Conservation (phyloP, 805 yeast genomes). For the Saturnispora zaruensis region DNA sequence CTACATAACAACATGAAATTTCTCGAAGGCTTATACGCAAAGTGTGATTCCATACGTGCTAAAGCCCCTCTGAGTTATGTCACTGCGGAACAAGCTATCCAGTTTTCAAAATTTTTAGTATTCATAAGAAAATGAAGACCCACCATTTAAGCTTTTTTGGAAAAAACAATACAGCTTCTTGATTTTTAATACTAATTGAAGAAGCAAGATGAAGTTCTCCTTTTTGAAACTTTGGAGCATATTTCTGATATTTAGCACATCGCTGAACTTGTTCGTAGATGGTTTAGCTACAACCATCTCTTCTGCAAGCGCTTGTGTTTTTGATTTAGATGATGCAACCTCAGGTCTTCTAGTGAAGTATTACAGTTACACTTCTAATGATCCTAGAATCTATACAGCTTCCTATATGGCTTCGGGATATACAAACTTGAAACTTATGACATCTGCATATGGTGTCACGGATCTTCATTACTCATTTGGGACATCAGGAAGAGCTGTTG, state of each 20-base stretch:
- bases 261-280: background rate
- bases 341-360: conserved; percentile 3
- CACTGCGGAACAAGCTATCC: no score
- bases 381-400: background rate
- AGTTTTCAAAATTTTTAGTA: no score
- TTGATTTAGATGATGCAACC: background rate
- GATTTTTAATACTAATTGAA: no score
- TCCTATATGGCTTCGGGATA: conserved; percentile 1
- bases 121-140: no score
- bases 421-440: background rate
- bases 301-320: background rate
- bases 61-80: no score
- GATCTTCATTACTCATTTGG: background rate
- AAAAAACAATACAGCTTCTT: no score
- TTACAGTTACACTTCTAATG: background rate
- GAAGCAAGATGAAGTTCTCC: background rate
- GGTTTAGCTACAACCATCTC: background rate
- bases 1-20: no score
- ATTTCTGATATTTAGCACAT: background rate
- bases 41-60: no score
- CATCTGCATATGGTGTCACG: background rate
- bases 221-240: background rate
- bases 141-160: no score
- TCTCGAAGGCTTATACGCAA: no score
- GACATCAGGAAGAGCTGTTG: background rate